These are phyloP conservation scores for Gaultheria prostrata DNA, from an alignment of 148 eudicot species.

Conservation along the genomic window DNA sequence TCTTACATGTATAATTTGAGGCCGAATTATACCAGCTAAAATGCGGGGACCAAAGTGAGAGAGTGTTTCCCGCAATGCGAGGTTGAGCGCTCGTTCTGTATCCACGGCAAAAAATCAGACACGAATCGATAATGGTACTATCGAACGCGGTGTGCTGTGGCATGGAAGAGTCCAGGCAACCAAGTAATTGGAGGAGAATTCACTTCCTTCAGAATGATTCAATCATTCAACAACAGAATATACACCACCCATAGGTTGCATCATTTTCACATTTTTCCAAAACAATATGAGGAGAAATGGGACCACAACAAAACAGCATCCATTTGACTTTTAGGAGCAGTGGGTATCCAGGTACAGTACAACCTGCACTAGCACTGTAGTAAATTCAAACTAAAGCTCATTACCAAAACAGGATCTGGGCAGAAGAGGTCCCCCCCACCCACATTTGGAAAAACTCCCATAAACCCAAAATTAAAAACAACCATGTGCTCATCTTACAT, in stretches of 20 bases:
- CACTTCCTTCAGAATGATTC: neutral
- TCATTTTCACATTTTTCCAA: slow-evolving; percentile 14
- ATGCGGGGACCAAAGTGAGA: neutral
- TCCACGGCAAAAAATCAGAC: neutral
- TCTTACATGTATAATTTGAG: too few species aligned
- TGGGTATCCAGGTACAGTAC: slow-evolving; percentile 13
- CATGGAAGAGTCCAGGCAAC: neutral
- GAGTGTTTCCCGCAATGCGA: too few species aligned
- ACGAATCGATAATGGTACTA: neutral
- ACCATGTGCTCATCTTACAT: neutral
- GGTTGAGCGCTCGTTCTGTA: too few species aligned
- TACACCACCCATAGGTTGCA: neutral
- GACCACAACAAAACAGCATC: slow-evolving; percentile 21
- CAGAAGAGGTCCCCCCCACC: slow-evolving; percentile 22
- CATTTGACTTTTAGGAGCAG: neutral
- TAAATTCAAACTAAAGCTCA: slow-evolving; percentile 13
- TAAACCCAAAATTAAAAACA: neutral
- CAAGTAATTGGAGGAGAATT: neutral
- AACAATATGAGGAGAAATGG: neutral
- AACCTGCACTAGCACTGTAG: neutral
- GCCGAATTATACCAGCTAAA: neutral
- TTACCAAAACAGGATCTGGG: slow-evolving; percentile 18
- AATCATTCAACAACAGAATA: neutral
- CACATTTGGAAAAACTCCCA: slow-evolving; percentile 15
- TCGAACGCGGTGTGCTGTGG: neutral